Evolutionary conservation across 2,329 filamentous ascomycete species (phyloP).

Genomic region (Talaromyces sp.): DNA sequence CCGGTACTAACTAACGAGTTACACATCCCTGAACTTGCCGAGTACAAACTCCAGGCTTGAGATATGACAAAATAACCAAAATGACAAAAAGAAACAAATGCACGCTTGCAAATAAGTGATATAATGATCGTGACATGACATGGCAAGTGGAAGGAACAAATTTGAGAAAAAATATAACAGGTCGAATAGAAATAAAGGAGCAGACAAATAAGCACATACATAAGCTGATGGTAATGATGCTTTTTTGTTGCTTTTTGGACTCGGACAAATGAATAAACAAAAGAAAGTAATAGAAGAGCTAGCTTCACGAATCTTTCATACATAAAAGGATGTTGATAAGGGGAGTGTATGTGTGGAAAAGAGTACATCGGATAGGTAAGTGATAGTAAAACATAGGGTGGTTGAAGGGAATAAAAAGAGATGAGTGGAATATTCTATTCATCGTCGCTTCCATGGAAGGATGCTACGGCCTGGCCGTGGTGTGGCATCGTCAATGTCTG

Average conservation of each 20-base stretch:
- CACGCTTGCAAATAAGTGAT: background rate
- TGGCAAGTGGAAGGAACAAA: background rate
- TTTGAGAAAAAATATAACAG: background rate
- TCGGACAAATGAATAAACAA: background rate
- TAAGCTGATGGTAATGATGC: background rate
- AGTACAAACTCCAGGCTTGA: background rate
- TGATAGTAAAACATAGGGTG: slow-evolving; percentile 1
- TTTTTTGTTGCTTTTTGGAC: background rate
- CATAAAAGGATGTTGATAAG: background rate
- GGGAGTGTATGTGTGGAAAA: background rate
- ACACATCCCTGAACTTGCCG: background rate
- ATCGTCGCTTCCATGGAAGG: background rate
- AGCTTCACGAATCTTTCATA: background rate
- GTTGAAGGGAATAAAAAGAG: background rate
- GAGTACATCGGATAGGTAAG: background rate
- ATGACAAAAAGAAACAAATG: background rate
- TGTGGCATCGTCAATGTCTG: slow-evolving; percentile 3
- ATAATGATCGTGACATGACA: background rate
- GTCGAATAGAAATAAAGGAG: background rate
- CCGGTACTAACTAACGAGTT: background rate
- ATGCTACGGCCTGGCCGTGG: background rate
- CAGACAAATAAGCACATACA: background rate
- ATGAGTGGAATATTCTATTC: background rate
- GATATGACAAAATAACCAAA: background rate
- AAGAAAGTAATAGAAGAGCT: background rate